Base-by-base conservation (phyloP, 495 filamentous ascomycete species). In the Letharia columbiana region DNA sequence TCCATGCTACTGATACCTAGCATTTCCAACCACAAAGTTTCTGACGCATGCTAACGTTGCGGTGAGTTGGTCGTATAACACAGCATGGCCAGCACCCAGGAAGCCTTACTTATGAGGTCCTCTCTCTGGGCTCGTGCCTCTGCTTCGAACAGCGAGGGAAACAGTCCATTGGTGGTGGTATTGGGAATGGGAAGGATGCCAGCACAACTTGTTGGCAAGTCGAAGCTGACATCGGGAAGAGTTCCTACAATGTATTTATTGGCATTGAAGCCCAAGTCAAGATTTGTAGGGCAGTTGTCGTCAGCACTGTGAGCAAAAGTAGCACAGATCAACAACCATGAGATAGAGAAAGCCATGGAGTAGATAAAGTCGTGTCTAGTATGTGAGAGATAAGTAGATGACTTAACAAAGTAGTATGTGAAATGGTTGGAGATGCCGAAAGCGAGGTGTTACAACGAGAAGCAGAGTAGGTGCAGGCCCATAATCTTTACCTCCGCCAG, bases 21-120 rank as follows among this genome's bases (percentile, higher is more conserved):
- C 56, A 56, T 66, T 59, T 20, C 66, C 60, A 40, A 68, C 44
- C 15, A 71, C 69, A 71, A 39, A 39, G 40, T 68, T 66, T 33
- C 63, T 61, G 18, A 68, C n/a, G 52, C 58, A 68, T 3, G 63
- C 66, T 13, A 68, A 70, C 12, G 66, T 63, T 5, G 62, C 66
- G 3, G 59, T 60, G 15, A 66, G 69, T 47, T 68, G 52, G 49
- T 70, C 69, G 28, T 66, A 39, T 3, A 62, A 61, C 13, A 68
- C 64, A 31, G 61, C 60, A 23, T 65, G 66, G 33, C 69, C 64
- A 17, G 69, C 64, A 45, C 49, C 15, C 12, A 71, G 61, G 41
- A 68, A 28, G 23, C 23, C 23, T 28, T 28, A 28, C 1, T 28
- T 64, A 20, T 64, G 60, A 45, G 23, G 23, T 28, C 23, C 23